Base-by-base conservation (phyloP, 2,329 filamentous ascomycete genomes). In the Pseudocercospora eumusae region DNA sequence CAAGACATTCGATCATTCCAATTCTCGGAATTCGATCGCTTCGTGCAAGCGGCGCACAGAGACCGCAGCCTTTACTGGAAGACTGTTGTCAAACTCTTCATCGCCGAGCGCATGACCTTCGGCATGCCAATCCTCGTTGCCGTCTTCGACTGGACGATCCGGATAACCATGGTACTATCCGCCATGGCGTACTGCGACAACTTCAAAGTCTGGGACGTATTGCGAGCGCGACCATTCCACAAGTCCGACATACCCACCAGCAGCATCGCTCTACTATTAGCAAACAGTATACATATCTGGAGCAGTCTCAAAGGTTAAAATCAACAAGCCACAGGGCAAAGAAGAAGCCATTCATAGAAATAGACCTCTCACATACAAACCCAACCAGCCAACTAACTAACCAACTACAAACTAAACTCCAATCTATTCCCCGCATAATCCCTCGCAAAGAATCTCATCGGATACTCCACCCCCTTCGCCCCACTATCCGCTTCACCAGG, bases 381-480 rank as follows among this genome's bases (percentile, higher is more conserved):
- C n/a, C n/a, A n/a, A n/a, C n/a, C n/a, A n/a, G n/a, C n/a, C n/a
- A n/a, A n/a, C n/a, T n/a, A n/a, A n/a, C n/a, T n/a, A n/a, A n/a
- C n/a, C n/a, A n/a, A n/a, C n/a, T n/a, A 78, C 28, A 78, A 21
- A 57, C 69, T 78, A 36, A 78, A 78, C 63, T 78, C 76, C 6
- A 78, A 58, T 49, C 76, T 68, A 28, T 78, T 78, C 1, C 76
- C 76, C 23, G 76, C 76, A 65, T 71, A 78, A 62, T 78, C 77
- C 59, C 77, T 79, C 0, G 84, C 85, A 71, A 88, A 88, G 72
- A 88, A 88, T 13, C 86, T 77, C 36, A 75, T 77, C 0, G 86
- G 85, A 68, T 86, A 87, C 71, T 88, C 86, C 0, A 81, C 80
- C 0, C 84, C 84, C 68, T 84, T 76, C 0, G 77, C 74, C 2